Evolutionary conservation across 192 early-diverging fungal genomes (phyloP).

Genomic region (Haplosporangium gracile): DNA sequence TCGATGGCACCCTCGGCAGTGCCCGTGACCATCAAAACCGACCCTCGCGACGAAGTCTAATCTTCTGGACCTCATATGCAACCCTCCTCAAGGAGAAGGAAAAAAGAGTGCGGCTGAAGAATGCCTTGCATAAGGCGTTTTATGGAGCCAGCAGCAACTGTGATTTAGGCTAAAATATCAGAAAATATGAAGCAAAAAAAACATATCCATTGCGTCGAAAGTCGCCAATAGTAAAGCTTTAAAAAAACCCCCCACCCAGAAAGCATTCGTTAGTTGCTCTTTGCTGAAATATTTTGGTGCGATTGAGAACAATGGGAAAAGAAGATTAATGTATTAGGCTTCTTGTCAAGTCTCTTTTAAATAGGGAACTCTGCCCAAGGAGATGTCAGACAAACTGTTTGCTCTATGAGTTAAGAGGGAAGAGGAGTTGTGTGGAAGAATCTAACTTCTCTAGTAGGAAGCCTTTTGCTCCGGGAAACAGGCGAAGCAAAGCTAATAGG

Average conservation of each 20-base stretch:
- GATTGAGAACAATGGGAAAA: neutral
- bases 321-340: neutral
- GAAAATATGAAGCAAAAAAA: slow-evolving; percentile 1
- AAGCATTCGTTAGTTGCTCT: neutral
- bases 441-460: too few species aligned
- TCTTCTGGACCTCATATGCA: neutral
- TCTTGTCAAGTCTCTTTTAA: too few species aligned
- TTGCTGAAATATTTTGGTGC: neutral
- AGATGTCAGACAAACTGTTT: too few species aligned
- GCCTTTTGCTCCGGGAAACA: too few species aligned
- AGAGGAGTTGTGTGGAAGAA: too few species aligned
- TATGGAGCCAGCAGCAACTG: neutral
- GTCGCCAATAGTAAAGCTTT: neutral
- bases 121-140: neutral
- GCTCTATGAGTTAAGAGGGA: too few species aligned
- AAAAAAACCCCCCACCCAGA: neutral
- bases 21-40: neutral
- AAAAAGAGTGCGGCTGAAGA: neutral
- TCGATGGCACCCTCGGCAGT: neutral
- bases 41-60: neutral
- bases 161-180: neutral
- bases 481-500: neutral
- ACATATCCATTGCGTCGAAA: neutral
- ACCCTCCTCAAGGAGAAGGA: neutral
- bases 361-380: too few species aligned